Conservation (phyloP, 169 alveolate species). For the Plasmodium knowlesi region DNA sequence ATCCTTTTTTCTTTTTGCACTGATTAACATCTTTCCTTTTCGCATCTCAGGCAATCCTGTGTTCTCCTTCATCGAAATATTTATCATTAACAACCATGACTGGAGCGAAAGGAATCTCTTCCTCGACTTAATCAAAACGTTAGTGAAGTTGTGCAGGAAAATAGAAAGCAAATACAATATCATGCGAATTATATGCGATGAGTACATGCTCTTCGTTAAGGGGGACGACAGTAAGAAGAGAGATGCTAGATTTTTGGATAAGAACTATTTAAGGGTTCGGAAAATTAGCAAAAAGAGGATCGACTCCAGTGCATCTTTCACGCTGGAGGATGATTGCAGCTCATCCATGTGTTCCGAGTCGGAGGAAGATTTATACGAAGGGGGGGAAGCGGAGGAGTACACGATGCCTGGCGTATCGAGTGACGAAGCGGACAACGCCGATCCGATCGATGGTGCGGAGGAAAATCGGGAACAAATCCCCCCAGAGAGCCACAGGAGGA, state of each 20-base stretch:
- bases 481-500: neutral
- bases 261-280: slow-evolving; percentile 18
- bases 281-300: slow-evolving; percentile 46
- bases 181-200: slow-evolving; percentile 48
- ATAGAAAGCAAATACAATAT: slow-evolving; percentile 47
- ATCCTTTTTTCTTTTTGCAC: neutral
- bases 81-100: slow-evolving; percentile 40
- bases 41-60: slow-evolving; percentile 41
- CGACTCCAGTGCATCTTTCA: slow-evolving; percentile 36
- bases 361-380: slow-evolving; percentile 10
- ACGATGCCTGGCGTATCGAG: neutral
- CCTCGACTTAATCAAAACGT: slow-evolving; percentile 37
- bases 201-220: slow-evolving; percentile 16
- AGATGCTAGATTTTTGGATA: slow-evolving; percentile 15
- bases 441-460: neutral
- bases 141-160: slow-evolving; percentile 45
- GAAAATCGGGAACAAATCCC: neutral
- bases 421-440: neutral
- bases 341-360: slow-evolving; percentile 61
- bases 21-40: no score
- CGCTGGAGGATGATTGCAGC: slow-evolving; percentile 37
- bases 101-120: slow-evolving; percentile 38
- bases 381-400: neutral
- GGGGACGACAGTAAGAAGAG: slow-evolving; percentile 49
- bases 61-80: slow-evolving; percentile 65